Evolutionary conservation across 169 alveolate species (phyloP).

Genomic region (Plasmodium knowlesi): DNA sequence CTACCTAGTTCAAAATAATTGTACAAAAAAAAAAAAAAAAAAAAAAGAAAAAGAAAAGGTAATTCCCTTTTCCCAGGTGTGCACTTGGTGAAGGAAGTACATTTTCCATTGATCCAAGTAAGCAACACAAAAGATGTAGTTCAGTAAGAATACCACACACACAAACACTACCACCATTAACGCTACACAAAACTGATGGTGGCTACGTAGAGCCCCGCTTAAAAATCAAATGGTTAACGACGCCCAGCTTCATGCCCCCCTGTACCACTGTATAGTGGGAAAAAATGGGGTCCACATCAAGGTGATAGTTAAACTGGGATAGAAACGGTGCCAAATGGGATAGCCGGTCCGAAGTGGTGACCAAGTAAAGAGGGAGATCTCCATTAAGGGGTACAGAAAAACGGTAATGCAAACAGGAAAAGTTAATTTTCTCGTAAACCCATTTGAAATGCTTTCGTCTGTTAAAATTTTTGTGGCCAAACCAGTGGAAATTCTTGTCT

Average conservation of each 20-base stretch:
- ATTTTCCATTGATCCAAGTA: too few species aligned
- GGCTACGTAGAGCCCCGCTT: neutral
- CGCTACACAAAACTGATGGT: neutral
- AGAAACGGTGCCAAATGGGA: neutral
- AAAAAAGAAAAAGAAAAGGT: neutral
- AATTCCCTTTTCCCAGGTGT: neutral
- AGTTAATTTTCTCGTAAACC: conserved; percentile 22
- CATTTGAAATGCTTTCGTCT: conserved; percentile 1
- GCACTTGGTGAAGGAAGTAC: neutral
- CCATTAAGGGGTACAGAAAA: conserved; percentile 27
- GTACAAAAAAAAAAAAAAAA: neutral
- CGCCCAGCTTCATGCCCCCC: neutral
- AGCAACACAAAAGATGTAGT: too few species aligned
- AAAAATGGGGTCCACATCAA: conserved; percentile 25
- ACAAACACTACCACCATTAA: too few species aligned
- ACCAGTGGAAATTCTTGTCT: conserved; percentile 45
- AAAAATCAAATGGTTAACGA: conserved; percentile 37
- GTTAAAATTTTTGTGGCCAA: conserved; percentile 44
- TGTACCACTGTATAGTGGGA: conserved; percentile 2
- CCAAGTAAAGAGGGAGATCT: conserved; percentile 42
- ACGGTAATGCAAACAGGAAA: conserved; percentile 56
- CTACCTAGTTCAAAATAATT: neutral
- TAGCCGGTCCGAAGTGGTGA: conserved; percentile 8
- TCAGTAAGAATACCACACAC: neutral
- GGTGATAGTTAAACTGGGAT: conserved; percentile 37